Evolutionary conservation across 176 grass and related monocot species (phyloP).

Genomic region (Zoysia pacifica): DNA sequence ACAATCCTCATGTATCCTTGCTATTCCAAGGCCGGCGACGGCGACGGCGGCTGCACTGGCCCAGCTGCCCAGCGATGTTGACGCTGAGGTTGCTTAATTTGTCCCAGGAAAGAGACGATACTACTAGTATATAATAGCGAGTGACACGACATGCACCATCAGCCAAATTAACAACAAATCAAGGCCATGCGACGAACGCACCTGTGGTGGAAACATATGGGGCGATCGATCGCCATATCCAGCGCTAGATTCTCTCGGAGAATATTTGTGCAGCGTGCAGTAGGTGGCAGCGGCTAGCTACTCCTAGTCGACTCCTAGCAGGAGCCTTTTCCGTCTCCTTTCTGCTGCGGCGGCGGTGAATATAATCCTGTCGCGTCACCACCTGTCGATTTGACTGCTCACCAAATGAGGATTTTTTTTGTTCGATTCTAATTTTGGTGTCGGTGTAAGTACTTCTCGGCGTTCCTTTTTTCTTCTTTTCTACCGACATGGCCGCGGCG

Average conservation of each 20-base stretch:
- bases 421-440: not conserved
- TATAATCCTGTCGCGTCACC: conserved; percentile 19
- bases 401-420: not conserved
- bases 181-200: not conserved
- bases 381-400: not conserved
- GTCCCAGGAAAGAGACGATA: not conserved
- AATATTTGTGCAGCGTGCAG: conserved; percentile 4
- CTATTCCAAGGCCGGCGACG: conserved; percentile 14
- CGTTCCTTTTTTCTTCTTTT: not conserved
- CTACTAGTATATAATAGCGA: not conserved
- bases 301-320: too few species aligned
- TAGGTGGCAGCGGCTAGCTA: not conserved
- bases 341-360: not conserved
- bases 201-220: not conserved
- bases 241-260: not conserved
- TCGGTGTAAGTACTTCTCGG: not conserved
- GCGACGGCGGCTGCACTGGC: not conserved
- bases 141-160: not conserved
- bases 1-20: conserved; percentile 25
- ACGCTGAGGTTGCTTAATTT: not conserved
- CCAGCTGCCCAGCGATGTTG: too few species aligned
- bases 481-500: not conserved
- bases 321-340: not conserved
- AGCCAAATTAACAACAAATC: not conserved
- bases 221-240: not conserved